Evolutionary conservation across 768 basidiomycete genomes (phyloP), one percentile per base, ranked within the genome.

Genomic region (Suillus lakei): DNA sequence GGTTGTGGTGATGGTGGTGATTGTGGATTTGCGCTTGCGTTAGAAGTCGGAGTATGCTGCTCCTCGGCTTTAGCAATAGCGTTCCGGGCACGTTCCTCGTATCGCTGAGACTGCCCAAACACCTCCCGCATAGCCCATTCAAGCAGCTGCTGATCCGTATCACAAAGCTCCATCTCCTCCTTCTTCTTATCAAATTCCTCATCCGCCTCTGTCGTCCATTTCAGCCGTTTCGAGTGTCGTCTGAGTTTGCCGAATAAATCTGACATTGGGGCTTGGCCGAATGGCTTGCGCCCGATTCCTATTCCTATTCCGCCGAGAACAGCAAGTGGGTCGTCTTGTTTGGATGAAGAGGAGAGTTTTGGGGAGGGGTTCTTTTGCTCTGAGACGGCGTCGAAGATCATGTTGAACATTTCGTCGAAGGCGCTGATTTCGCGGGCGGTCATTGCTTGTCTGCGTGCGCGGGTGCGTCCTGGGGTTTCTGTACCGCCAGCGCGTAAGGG

Each of bases 361-460:
- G 65, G n/a, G 61, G 63, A 38, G 68, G 55, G 26, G 10, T 64
- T 34, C 41, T 76, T 78, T 28, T 78, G 74, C 56, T 78, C 77
- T 43, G 80, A 78, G 64, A 81, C 81, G 18, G 85, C 84, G 55
- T 85, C 80, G 73, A 92, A 91, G 43, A 93, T 86, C 77, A 90
- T 76, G 69, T 87, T 82, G 69, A 93, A 91, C 85, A 93, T 90
- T 36, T 89, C 87, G 70, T 90, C 85, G 68, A 93, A 89, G 5
- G 85, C 86, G 64, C 72, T 82, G 64, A 84, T 82, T 78, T 93
- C 92, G 53, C 84, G 83, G 0, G 86, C 87, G 0, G 91, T 91
- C 84, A 92, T 87, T 23, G 86, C 79, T 67, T 90, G 88, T 32
- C 82, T 83, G 44, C 82, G 81, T 8, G 70, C 67, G 9, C 63